Conservation (phyloP, 441 rosid genomes). For the Melastoma candidum region DNA sequence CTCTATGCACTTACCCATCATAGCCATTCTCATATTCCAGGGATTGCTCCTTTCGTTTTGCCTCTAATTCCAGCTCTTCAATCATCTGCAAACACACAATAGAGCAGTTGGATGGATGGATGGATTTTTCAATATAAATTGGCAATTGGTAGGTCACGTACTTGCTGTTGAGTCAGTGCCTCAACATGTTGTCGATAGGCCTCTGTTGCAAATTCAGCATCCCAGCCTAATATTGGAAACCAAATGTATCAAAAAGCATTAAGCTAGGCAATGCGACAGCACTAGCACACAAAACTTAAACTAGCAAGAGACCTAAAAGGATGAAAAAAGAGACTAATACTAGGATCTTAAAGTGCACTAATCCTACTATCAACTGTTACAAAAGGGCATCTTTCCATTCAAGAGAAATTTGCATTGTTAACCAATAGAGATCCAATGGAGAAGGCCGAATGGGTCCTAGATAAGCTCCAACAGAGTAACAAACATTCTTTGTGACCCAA, state of each 20-base stretch:
- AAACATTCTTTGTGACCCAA: no score
- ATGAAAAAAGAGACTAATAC: no score
- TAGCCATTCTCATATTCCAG: constrained; percentile 35
- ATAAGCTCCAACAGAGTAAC: no score
- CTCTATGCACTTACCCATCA: constrained; percentile 42
- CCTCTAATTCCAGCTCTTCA: constrained; percentile 96
- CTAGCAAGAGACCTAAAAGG: no score
- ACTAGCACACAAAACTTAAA: not conserved
- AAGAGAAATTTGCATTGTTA: no score
- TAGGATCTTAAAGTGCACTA: no score
- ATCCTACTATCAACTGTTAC: no score
- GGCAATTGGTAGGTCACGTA: constrained; percentile 18
- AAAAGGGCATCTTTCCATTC: no score
- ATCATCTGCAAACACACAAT: constrained; percentile 47
- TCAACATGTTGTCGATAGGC: constrained; percentile 98
- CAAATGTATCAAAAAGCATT: constrained; percentile 15
- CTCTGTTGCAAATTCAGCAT: constrained; percentile 99
- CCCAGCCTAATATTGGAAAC: constrained; percentile 67
- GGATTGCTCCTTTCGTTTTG: constrained; percentile 69
- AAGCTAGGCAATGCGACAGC: not conserved
- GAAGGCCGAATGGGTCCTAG: no score
- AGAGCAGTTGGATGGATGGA: constrained; percentile 19
- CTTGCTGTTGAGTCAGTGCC: constrained; percentile 92
- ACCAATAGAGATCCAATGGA: no score
- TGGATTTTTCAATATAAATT: not conserved